Conservation (phyloP, 345 rosid species). For the Noccaea bulbosa region DNA sequence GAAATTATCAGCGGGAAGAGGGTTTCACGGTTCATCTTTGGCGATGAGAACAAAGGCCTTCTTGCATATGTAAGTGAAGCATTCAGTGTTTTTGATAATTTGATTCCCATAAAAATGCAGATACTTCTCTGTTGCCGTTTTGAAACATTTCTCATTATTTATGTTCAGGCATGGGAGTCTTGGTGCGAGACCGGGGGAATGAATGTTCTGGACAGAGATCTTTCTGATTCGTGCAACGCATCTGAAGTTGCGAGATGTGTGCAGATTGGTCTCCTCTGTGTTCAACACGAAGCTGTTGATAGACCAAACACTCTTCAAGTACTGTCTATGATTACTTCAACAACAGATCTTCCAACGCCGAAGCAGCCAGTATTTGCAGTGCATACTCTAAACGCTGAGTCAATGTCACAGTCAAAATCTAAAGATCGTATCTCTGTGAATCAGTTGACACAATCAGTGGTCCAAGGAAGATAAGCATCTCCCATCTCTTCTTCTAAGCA, state of each 20-base stretch:
- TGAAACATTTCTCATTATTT: no score
- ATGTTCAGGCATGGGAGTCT: conserved; percentile 30
- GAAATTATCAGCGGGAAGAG: conserved; percentile 61
- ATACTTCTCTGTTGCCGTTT: no score
- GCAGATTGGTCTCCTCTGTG: conserved; percentile 35
- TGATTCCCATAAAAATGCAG: no score
- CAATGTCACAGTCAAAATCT: not conserved
- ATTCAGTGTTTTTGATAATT: no score
- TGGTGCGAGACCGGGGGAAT: conserved; percentile 22
- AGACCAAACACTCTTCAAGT: conserved; percentile 35
- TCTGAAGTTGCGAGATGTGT: conserved; percentile 29
- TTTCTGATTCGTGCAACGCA: conserved; percentile 1
- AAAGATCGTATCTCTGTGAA: conserved; percentile 21
- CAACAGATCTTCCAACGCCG: conserved; percentile 28
- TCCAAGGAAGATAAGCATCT: conserved; percentile 21
- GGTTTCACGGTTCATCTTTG: conserved; percentile 35
- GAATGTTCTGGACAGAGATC: conserved; percentile 27
- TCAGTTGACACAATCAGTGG: conserved; percentile 28
- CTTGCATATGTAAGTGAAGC: conserved; percentile 21
- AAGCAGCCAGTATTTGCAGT: conserved; percentile 26
- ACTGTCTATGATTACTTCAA: conserved; percentile 29
- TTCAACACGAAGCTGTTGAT: conserved; percentile 31
- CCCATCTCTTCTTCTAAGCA: not conserved
- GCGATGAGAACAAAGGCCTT: conserved; percentile 28
- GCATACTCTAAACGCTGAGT: not conserved